Evolutionary conservation across 495 filamentous ascomycete genomes (phyloP).

Genomic region (Physcia stellaris): DNA sequence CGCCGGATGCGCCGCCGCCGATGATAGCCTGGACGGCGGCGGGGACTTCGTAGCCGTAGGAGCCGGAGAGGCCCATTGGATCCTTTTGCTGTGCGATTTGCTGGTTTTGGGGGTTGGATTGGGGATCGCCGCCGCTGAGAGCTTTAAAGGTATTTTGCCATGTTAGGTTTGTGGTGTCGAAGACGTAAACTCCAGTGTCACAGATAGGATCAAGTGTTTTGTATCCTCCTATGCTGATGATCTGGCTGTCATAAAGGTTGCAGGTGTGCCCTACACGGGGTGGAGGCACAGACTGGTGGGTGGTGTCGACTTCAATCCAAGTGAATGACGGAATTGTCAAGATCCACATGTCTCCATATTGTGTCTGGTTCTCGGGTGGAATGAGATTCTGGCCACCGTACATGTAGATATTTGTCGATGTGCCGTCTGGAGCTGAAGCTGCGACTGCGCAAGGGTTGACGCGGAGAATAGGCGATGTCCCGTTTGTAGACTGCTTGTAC

Average conservation of each 20-base stretch:
- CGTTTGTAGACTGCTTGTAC: slow-evolving; percentile 61
- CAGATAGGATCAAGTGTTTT: slow-evolving; percentile 44
- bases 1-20: slow-evolving; percentile 45
- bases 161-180: slow-evolving; percentile 43
- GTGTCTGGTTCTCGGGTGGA: slow-evolving; percentile 42
- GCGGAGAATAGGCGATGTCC: slow-evolving; percentile 45
- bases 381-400: slow-evolving; percentile 61
- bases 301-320: slow-evolving; percentile 51
- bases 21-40: slow-evolving; percentile 43
- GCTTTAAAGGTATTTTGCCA: slow-evolving; percentile 50
- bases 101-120: slow-evolving; percentile 31
- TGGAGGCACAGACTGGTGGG: slow-evolving; percentile 38
- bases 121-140: slow-evolving; percentile 23
- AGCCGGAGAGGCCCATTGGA: slow-evolving; percentile 36
- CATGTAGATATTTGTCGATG: slow-evolving; percentile 60
- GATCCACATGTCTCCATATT: slow-evolving; percentile 68
- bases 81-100: slow-evolving; percentile 27
- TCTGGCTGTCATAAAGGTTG: slow-evolving; percentile 53
- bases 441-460: slow-evolving; percentile 65
- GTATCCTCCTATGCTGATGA: slow-evolving; percentile 61
- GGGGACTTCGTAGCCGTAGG: slow-evolving; percentile 53
- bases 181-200: slow-evolving; percentile 56
- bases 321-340: slow-evolving; percentile 61
- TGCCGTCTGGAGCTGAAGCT: slow-evolving; percentile 55
- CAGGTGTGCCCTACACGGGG: slow-evolving; percentile 57